Evolutionary conservation across 768 basidiomycete genomes (phyloP).

Genomic region (Multifurca ochricompacta): DNA sequence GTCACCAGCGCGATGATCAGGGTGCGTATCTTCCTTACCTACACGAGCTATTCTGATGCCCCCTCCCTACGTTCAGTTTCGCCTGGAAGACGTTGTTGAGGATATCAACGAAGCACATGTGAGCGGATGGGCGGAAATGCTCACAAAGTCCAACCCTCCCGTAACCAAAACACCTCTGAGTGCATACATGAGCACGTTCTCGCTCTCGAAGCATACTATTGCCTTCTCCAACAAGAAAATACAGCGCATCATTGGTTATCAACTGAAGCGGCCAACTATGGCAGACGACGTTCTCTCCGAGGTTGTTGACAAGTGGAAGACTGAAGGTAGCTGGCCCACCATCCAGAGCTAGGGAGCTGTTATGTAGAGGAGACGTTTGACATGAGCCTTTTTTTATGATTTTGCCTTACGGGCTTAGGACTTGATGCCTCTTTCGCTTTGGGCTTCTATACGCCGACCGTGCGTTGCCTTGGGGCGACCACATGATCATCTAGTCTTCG

Average conservation of each 20-base stretch:
- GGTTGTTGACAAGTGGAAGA: conserved; percentile 74
- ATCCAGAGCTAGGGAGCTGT: conserved; percentile 14
- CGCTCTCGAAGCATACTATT: conserved; percentile 60
- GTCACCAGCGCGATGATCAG: conserved; percentile 61
- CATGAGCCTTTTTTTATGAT: conserved; percentile 15
- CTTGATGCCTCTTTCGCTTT: conserved; percentile 5
- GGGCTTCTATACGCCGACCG: background rate
- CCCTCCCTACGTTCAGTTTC: conserved; percentile 36
- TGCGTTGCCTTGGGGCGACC: background rate
- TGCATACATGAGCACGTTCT: conserved; percentile 73
- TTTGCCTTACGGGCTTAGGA: conserved; percentile 8
- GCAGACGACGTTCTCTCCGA: conserved; percentile 55
- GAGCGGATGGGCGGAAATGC: conserved; percentile 76
- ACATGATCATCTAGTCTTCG: background rate
- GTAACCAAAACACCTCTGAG: conserved; percentile 62
- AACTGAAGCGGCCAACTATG: conserved; percentile 55
- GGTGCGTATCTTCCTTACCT: conserved; percentile 31
- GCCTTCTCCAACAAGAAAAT: conserved; percentile 67
- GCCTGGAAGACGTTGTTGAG: conserved; percentile 62
- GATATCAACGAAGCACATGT: conserved; percentile 84
- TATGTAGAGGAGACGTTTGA: conserved; percentile 6
- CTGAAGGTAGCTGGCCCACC: conserved; percentile 47
- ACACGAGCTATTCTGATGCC: background rate
- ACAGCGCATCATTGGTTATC: conserved; percentile 64
- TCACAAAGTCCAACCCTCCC: conserved; percentile 60